A percentile compares a stretch with the other conserved stretches of the same genome.
Conservation (phyloP, 352 stramenopile species). For the Phytophthora aleatoria region DNA sequence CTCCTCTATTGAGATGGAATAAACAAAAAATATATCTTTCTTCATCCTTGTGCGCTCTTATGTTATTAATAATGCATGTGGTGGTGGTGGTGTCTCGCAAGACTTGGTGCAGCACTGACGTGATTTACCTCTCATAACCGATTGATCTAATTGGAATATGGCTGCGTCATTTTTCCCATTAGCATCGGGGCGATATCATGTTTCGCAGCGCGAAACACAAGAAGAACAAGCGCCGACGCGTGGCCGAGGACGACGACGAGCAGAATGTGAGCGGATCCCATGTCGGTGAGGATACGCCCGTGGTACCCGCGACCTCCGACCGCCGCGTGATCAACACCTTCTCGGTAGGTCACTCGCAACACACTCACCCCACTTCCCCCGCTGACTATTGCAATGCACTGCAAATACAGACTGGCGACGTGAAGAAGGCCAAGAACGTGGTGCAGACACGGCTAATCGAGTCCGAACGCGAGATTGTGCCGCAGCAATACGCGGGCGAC, state of each 20-base stretch:
- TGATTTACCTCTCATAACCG: constrained; percentile 12
- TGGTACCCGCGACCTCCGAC: constrained; percentile 6
- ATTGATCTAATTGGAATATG: constrained; percentile 6
- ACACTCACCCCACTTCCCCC: neutral
- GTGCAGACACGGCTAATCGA: constrained; percentile 63
- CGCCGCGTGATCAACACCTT: constrained; percentile 23
- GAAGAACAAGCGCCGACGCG: constrained; percentile 55
- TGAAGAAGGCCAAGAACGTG: constrained; percentile 67
- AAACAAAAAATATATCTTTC: neutral
- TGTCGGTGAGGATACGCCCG: constrained; percentile 9
- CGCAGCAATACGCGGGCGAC: constrained; percentile 78
- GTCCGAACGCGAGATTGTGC: constrained; percentile 78
- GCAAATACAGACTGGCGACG: constrained; percentile 45
- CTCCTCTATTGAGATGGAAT: constrained; percentile 9
- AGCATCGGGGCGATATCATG: constrained; percentile 20
- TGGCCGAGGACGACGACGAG: constrained; percentile 44
- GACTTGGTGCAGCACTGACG: neutral
- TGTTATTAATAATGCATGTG: too few relatives aligned
- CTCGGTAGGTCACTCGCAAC: constrained; percentile 4
- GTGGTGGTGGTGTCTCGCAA: too few relatives aligned
- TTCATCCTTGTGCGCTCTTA: too few relatives aligned
- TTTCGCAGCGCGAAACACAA: constrained; percentile 50
- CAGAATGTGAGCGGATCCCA: neutral
- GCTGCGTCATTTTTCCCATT: constrained; percentile 4
- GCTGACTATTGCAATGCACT: neutral